Evolutionary conservation across 176 grass and related monocot species (phyloP), one percentile per base, ranked within the genome.

Genomic region (Oryza longistaminata): DNA sequence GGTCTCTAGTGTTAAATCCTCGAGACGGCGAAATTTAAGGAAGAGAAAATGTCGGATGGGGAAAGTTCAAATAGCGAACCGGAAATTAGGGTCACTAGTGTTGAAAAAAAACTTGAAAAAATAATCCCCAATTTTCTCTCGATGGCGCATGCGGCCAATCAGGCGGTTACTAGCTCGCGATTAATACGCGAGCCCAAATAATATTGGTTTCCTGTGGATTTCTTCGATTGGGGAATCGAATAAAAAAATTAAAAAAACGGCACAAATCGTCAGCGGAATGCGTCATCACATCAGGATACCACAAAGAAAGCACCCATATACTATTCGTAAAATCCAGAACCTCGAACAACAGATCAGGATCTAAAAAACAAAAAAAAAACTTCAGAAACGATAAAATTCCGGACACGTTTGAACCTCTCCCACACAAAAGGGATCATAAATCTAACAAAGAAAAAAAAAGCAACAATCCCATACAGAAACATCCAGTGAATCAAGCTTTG

Each of bases 291-390:
- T 22, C 31, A 16, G 24, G 2, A 81, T 52, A 9, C 2, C 52
- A 12, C 11, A 62, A 64, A 9, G 19, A 61, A n/a, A n/a, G 31
- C 11, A 16, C 37, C 1, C 11, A 40, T 73, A 1, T 78, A 1
- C 31, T 43, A 44, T 29, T 83, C 11, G 31, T 44, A 49, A 13
- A 64, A 6, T 85, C 29, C 22, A 29, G 45, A 66, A 21, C 45
- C 43, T 66, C 45, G n/a, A 70, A 49, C n/a, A 34, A 9, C 42
- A 76, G 73, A 27, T 58, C 83, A 86, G 64, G 68, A 90, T 90
- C 78, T 82, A 11, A 43, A 52, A 16, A 48, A 37, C 27, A 52
- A 43, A 85, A 4, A 3, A 74, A 31, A 37, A 37, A 76, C 6
- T 15, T 49, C 7, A 22, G 15, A 14, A 73, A 61, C 37, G 58